Evolutionary conservation across 148 eudicot genomes (phyloP), one percentile per base, ranked within the genome.

Genomic region (Chenopodium suecicum): DNA sequence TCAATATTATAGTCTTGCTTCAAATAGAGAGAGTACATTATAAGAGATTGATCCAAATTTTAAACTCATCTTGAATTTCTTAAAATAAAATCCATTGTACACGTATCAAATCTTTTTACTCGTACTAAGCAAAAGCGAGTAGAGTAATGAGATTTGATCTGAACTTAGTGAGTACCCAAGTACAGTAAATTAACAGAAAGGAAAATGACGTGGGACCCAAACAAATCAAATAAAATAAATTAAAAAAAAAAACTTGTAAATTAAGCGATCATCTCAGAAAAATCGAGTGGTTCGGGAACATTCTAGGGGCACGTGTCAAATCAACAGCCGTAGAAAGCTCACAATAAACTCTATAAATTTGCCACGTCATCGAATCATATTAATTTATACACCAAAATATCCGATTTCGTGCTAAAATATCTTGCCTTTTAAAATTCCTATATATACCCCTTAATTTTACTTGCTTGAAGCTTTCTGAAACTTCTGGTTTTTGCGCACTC

Each of bases 351-450:
- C 6, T 16, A 9, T 2, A 14, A 41, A 22, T 1, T 22, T 41
- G 58, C 82, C 77, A 72, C 82, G 77, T 80, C 77, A 80, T 44
- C 71, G 19, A 2, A 5, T 41, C 8, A 4, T 4, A 23, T 23
- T 41, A 44, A 44, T 58, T 60, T 8, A 17, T 16, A 16, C 8
- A 10, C 2, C 32, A 16, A 44, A 73, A 80, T 16, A 80, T 17
- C 74, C 32, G 34, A 0, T 14, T 7, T 2, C 4, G 23, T 6
- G 50, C 32, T n/a, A 68, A 80, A 44, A 73, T 47, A 73, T 72
- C 77, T 71, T 25, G 25, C 19, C 31, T 6, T 14, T 22, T 23
- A 27, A 62, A 25, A n/a, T 0, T 10, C 17, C 22, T 80, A 80
- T 80, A 80, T 46, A 80, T 80, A 73, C 34, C 37, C n/a, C 11